These are phyloP conservation scores for Pichia cactophila DNA, from an alignment of 1,139 yeast genomes.

Conservation along the genomic window DNA sequence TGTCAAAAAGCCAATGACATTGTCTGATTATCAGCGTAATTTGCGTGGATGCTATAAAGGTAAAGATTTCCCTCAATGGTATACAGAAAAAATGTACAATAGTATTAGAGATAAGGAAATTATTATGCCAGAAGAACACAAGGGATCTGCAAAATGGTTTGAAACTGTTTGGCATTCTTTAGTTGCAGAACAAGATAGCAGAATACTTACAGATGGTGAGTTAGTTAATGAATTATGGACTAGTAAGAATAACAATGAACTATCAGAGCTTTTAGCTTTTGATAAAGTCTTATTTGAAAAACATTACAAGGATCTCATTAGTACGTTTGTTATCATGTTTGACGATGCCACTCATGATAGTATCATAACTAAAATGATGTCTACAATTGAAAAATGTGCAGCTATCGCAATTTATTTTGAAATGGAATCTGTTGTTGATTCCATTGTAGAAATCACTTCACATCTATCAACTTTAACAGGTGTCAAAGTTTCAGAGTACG, in stretches of 20 bases:
- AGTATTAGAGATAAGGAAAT: slow-evolving; percentile 84
- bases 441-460: slow-evolving; percentile 54
- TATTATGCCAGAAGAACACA: slow-evolving; percentile 97
- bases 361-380: slow-evolving; percentile 76
- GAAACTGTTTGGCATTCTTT: slow-evolving; percentile 90
- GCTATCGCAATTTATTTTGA: slow-evolving; percentile 63
- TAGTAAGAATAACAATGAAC: slow-evolving; percentile 21
- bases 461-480: slow-evolving; percentile 52
- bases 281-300: slow-evolving; percentile 65
- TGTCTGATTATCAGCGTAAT: slow-evolving; percentile 73
- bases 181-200: slow-evolving; percentile 44
- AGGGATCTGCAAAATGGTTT: slow-evolving; percentile 76
- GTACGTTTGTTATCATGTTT: slow-evolving; percentile 68
- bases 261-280: slow-evolving; percentile 36
- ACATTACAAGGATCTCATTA: slow-evolving; percentile 53
- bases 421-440: slow-evolving; percentile 52
- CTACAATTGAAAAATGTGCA: slow-evolving; percentile 81
- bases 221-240: slow-evolving; percentile 17
- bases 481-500: slow-evolving; percentile 22
- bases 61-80: slow-evolving; percentile 80
- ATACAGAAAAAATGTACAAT: slow-evolving; percentile 67
- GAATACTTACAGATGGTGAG: slow-evolving; percentile 20
- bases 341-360: slow-evolving; percentile 88
- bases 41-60: slow-evolving; percentile 73
- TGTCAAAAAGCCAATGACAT: slow-evolving; percentile 78